phyloP scores from a whole-genome alignment of 768 basidiomycete species.

The Tephrocybe sp. region DNA sequence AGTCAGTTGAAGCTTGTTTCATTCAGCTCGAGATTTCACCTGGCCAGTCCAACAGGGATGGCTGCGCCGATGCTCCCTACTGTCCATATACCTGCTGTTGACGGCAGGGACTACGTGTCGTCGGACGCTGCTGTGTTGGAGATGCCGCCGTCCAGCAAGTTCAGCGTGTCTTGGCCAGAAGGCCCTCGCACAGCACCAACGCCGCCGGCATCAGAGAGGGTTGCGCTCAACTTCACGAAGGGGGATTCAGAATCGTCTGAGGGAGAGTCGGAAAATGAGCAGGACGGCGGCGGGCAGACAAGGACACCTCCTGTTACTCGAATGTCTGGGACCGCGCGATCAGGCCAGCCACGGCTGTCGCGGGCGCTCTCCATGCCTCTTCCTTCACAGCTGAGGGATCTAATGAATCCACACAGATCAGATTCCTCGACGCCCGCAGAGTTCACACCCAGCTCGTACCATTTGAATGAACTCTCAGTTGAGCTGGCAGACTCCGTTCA shows the following conservation, averaged over 20 bases:
- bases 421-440: background rate
- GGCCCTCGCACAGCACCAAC: constrained; percentile 41
- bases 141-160: constrained; percentile 51
- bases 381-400: constrained; percentile 74
- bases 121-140: constrained; percentile 48
- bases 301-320: constrained; percentile 14
- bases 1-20: background rate
- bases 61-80: constrained; percentile 42
- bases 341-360: constrained; percentile 54
- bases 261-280: constrained; percentile 31
- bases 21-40: constrained; percentile 3
- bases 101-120: constrained; percentile 40
- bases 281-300: constrained; percentile 15
- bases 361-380: constrained; percentile 80
- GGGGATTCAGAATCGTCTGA: constrained; percentile 53
- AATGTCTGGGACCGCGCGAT: constrained; percentile 16
- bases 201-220: constrained; percentile 39
- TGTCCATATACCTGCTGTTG: constrained; percentile 47
- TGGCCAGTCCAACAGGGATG: constrained; percentile 26
- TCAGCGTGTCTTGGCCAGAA: constrained; percentile 58
- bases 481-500: constrained; percentile 93
- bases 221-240: constrained; percentile 45
- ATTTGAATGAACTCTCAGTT: constrained; percentile 69
- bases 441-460: constrained; percentile 28
- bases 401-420: constrained; percentile 60